These are phyloP conservation scores for Leucaena leucocephala DNA, from an alignment of 306 rosid species.

Conservation along the genomic window DNA sequence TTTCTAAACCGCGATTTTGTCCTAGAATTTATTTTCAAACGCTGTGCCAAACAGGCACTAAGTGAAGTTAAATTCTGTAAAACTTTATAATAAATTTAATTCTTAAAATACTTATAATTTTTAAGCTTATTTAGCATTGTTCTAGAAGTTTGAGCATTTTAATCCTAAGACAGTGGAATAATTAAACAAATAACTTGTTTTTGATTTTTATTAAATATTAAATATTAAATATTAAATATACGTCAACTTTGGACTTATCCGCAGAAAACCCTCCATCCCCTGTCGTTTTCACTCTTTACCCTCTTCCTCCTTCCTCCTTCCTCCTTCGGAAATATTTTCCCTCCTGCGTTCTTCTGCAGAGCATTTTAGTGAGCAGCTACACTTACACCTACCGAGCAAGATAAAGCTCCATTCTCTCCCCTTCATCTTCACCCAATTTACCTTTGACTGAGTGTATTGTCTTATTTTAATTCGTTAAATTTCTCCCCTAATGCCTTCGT, in stretches of 20 bases:
- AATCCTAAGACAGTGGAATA: too few relatives aligned
- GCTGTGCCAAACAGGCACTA: too few relatives aligned
- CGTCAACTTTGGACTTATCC: constrained; percentile 5
- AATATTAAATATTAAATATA: not conserved
- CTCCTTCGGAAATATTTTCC: not conserved
- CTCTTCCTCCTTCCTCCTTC: not conserved
- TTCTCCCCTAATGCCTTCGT: not conserved
- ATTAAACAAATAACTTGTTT: not conserved
- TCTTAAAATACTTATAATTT: too few relatives aligned
- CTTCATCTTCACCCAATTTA: not conserved
- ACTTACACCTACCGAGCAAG: not conserved
- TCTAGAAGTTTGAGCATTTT: too few relatives aligned
- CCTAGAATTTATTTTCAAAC: too few relatives aligned
- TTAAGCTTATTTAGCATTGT: too few relatives aligned
- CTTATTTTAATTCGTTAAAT: not conserved
- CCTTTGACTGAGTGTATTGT: not conserved
- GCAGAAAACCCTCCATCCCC: not conserved
- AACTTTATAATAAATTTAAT: too few relatives aligned
- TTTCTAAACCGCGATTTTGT: too few relatives aligned
- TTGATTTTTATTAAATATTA: not conserved
- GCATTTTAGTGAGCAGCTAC: not conserved
- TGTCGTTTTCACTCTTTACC: not conserved
- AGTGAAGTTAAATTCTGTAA: too few relatives aligned
- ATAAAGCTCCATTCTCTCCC: not conserved
- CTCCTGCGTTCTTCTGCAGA: not conserved